Evolutionary conservation across 164 flowering plant species (phyloP), one percentile per base, ranked within the genome.

Genomic region (Sextonia rubra): DNA sequence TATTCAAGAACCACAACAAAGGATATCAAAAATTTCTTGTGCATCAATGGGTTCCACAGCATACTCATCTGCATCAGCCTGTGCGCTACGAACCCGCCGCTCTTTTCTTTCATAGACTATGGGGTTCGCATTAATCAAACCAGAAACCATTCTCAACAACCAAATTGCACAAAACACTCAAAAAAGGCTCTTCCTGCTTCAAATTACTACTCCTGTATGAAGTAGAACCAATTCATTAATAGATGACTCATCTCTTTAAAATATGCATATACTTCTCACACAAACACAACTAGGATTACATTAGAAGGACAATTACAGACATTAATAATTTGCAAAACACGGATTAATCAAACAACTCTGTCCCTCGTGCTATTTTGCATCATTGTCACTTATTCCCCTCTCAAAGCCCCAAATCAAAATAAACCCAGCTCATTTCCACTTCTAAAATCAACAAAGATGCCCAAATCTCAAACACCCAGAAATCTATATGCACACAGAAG

Each of bases 21-120:
- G 97, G 98, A 91, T 94, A 94, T 90, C 97, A 82, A 87, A 94
- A 78, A 94, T 65, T 79, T 94, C 98, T 24, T 76, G 91, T 56
- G 89, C 86, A 71, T 94, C 93, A 44, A 92, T 89, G 64, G 88
- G 84, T 74, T 90, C 96, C 48, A 79, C 89, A 8, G 86, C 81
- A 72, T 83, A 83, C 65, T 93, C 90, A 75, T 93, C 93, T 11
- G 20, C 69, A 70, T 70, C 79, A 27, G 67, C 48, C 4, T 85
- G 71, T 5, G 68, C 72, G 25, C 60, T 68, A 12, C 93, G 87
- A 68, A 69, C 76, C 23, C 86, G 82, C 11, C 93, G 84, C 75
- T 89, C 91, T 75, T 87, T 91, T 85, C 83, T 91, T 68, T 88
- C 86, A 69, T 91, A 90, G 12, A 90, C 87, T 2, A 82, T 80